phyloP scores from a whole-genome alignment of 129 eudicot genomes.

The Smallanthus sonchifolius region DNA sequence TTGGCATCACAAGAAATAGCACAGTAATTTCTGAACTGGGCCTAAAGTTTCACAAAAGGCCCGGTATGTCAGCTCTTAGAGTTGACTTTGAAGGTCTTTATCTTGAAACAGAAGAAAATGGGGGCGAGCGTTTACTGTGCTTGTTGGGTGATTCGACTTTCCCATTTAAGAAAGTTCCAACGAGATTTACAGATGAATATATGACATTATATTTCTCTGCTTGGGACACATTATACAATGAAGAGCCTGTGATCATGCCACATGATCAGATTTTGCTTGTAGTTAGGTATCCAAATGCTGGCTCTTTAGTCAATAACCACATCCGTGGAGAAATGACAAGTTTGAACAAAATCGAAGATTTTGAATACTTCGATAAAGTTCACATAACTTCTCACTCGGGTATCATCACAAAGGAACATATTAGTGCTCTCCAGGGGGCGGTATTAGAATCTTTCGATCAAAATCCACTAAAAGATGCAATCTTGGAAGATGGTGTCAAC shows the following conservation, averaged over 20 bases:
- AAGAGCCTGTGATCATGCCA: constrained; percentile 20
- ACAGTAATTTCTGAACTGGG: constrained; percentile 13
- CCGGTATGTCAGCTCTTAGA: constrained; percentile 42
- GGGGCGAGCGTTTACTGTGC: constrained; percentile 32
- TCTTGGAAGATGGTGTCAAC: constrained; percentile 33
- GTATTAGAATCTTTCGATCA: constrained; percentile 4
- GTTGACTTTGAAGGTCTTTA: constrained; percentile 42
- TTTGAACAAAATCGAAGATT: constrained; percentile 14
- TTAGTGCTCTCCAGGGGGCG: background rate
- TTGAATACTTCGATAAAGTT: constrained; percentile 36
- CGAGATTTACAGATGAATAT: constrained; percentile 13
- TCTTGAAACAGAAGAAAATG: constrained; percentile 26
- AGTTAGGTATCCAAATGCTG: constrained; percentile 27
- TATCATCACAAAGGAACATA: background rate
- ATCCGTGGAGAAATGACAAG: constrained; percentile 37
- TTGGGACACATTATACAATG: background rate
- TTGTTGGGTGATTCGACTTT: constrained; percentile 43
- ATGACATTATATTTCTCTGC: constrained; percentile 4
- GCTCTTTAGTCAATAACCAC: background rate
- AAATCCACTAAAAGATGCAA: constrained; percentile 26
- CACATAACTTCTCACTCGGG: constrained; percentile 27
- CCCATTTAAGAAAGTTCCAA: constrained; percentile 27
- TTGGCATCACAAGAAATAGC: constrained; percentile 35
- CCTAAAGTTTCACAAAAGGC: constrained; percentile 17
- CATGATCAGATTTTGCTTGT: constrained; percentile 31